phyloP scores from a whole-genome alignment of 495 filamentous ascomycete species.

The Trichodelitschia bisporula region DNA sequence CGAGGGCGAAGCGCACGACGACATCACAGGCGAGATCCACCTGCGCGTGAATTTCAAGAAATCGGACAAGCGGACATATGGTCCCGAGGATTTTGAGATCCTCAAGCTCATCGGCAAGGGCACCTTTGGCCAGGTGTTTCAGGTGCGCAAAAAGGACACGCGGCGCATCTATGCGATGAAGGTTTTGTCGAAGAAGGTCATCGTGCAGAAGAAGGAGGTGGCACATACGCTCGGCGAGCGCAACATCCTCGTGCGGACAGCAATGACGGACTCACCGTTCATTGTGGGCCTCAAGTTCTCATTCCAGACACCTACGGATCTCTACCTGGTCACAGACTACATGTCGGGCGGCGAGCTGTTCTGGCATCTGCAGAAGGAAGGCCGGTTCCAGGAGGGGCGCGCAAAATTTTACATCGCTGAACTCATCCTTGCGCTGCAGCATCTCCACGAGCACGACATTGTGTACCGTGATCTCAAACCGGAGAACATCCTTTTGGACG shows the following conservation, averaged over 20 bases:
- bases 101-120: slow-evolving; percentile 90
- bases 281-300: slow-evolving; percentile 98
- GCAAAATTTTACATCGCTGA: slow-evolving; percentile 99
- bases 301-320: slow-evolving; percentile 89
- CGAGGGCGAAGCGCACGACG: slow-evolving; percentile 35
- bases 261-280: slow-evolving; percentile 86
- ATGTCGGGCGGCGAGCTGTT: slow-evolving; percentile 98
- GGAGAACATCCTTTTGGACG: slow-evolving; percentile 65
- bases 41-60: slow-evolving; percentile 68
- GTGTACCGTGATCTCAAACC: slow-evolving; percentile 86
- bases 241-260: slow-evolving; percentile 90
- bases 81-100: slow-evolving; percentile 91
- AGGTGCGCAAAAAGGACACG: slow-evolving; percentile 96
- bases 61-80: slow-evolving; percentile 79
- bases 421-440: slow-evolving; percentile 81
- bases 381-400: slow-evolving; percentile 77
- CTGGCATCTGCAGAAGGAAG: slow-evolving; percentile 96
- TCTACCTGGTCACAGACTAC: slow-evolving; percentile 97
- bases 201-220: slow-evolving; percentile 98
- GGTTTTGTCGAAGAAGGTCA: slow-evolving; percentile 95
- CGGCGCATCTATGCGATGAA: slow-evolving; percentile 97
- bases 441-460: slow-evolving; percentile 89
- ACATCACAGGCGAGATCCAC: slow-evolving; percentile 75
- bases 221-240: slow-evolving; percentile 90
- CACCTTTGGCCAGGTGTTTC: slow-evolving; percentile 98